Conservation (phyloP, 2,329 filamentous ascomycete genomes). For the Cyclaneusma minus region DNA sequence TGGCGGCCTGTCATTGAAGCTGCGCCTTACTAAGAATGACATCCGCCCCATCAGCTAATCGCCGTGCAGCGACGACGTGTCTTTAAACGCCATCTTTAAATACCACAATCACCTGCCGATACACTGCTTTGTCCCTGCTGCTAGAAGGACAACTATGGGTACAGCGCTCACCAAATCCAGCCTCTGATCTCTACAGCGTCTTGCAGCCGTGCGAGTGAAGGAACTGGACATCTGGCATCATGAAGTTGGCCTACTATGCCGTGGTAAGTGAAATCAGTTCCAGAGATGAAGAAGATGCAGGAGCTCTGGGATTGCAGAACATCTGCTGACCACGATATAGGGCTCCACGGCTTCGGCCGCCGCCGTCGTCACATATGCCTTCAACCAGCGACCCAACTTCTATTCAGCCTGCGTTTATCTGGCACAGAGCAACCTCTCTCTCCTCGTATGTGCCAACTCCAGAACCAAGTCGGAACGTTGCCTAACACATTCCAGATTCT, state of each 20-base stretch:
- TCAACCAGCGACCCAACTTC: slow-evolving; percentile 92
- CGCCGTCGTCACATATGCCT: slow-evolving; percentile 73
- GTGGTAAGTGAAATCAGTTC: slow-evolving; percentile 25
- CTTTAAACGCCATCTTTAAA: too few relatives aligned
- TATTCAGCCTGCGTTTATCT: slow-evolving; percentile 97
- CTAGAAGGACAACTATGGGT: too few relatives aligned
- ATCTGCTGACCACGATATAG: slow-evolving; percentile 31
- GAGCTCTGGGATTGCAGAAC: slow-evolving; percentile 1
- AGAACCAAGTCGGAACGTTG: not conserved
- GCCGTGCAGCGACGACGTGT: too few relatives aligned
- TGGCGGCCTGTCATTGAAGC: too few relatives aligned
- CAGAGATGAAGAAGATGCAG: not conserved
- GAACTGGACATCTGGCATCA: too few relatives aligned
- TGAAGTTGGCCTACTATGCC: slow-evolving; percentile 33
- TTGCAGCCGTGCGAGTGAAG: too few relatives aligned
- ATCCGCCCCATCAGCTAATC: too few relatives aligned
- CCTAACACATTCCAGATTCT: slow-evolving; percentile 46
- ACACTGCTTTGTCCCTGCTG: too few relatives aligned
- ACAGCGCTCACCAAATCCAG: too few relatives aligned
- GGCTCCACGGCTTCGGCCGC: slow-evolving; percentile 72
- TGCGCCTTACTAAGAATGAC: too few relatives aligned
- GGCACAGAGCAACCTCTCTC: slow-evolving; percentile 86
- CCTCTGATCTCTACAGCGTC: too few relatives aligned
- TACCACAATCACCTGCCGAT: too few relatives aligned
- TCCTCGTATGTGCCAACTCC: slow-evolving; percentile 48